Evolutionary conservation across 1,139 yeast species (phyloP).

Genomic region (Pichia sp.): DNA sequence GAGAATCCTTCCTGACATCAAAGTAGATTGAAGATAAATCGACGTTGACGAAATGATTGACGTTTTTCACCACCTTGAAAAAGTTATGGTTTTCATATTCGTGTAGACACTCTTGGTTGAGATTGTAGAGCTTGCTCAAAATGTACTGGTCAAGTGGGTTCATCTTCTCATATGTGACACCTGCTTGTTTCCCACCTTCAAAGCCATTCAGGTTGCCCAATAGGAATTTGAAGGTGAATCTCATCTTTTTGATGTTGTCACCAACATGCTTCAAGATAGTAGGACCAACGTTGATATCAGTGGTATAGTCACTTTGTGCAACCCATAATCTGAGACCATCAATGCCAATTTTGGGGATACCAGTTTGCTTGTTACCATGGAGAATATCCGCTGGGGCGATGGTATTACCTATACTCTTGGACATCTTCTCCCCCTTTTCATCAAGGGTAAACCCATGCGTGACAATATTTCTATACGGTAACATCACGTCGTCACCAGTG

Average conservation of each 20-base stretch:
- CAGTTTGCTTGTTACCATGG: slow-evolving; percentile 51
- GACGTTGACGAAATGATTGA: slow-evolving; percentile 68
- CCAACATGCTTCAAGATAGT: slow-evolving; percentile 68
- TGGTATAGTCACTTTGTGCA: slow-evolving; percentile 81
- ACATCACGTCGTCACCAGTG: slow-evolving; percentile 33
- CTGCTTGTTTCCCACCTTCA: slow-evolving; percentile 27
- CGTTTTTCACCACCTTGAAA: slow-evolving; percentile 48
- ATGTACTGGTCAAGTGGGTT: slow-evolving; percentile 59
- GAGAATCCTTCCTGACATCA: slow-evolving; percentile 76
- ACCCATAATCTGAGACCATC: slow-evolving; percentile 92
- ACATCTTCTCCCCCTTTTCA: slow-evolving; percentile 83
- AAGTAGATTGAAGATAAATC: slow-evolving; percentile 79
- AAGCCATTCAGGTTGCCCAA: slow-evolving; percentile 62
- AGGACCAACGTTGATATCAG: slow-evolving; percentile 71
- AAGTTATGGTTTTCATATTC: slow-evolving; percentile 57
- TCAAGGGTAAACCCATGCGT: slow-evolving; percentile 95
- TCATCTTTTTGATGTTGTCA: slow-evolving; percentile 71
- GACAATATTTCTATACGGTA: slow-evolving; percentile 68
- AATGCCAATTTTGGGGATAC: slow-evolving; percentile 69
- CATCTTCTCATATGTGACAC: slow-evolving; percentile 34
- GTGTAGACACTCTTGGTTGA: slow-evolving; percentile 37
- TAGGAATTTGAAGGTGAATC: slow-evolving; percentile 74
- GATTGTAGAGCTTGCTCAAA: slow-evolving; percentile 44
- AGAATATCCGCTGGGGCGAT: slow-evolving; percentile 63
- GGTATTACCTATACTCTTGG: slow-evolving; percentile 84